Conservation (phyloP, 208 protist species). For the Vickermania spadyakhi region DNA sequence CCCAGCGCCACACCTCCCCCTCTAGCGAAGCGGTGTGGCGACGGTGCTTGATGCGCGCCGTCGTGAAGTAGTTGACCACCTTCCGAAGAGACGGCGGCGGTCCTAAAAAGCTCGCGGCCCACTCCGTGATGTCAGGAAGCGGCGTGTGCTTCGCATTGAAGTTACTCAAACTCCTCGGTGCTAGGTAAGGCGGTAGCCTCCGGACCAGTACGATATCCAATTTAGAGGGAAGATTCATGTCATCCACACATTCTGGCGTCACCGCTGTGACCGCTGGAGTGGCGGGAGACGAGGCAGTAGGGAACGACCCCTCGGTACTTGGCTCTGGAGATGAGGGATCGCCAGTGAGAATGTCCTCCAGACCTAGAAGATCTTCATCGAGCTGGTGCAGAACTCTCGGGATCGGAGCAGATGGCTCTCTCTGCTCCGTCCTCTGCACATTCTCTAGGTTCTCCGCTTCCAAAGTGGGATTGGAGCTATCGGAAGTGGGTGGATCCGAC, state of each 20-base stretch:
- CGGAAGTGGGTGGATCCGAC: neutral
- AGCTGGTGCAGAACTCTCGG: neutral
- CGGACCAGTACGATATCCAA: slow-evolving; percentile 67
- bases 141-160: slow-evolving; percentile 48
- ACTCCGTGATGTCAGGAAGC: slow-evolving; percentile 28
- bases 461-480: neutral
- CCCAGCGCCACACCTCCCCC: slow-evolving; percentile 62
- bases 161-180: slow-evolving; percentile 69
- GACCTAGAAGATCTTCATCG: slow-evolving; percentile 23
- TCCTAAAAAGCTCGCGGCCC: slow-evolving; percentile 48
- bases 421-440: too few relatives aligned
- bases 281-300: neutral
- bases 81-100: slow-evolving; percentile 38
- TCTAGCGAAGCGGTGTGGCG: neutral
- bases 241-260: slow-evolving; percentile 11
- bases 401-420: neutral
- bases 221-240: slow-evolving; percentile 18
- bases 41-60: neutral
- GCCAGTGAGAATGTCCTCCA: slow-evolving; percentile 18
- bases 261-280: neutral
- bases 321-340: neutral
- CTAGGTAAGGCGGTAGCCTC: slow-evolving; percentile 57
- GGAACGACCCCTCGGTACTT: neutral
- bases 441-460: too few relatives aligned
- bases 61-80: slow-evolving; percentile 4